phyloP scores from a whole-genome alignment of 208 protist species.

The Porcisia deanei region DNA sequence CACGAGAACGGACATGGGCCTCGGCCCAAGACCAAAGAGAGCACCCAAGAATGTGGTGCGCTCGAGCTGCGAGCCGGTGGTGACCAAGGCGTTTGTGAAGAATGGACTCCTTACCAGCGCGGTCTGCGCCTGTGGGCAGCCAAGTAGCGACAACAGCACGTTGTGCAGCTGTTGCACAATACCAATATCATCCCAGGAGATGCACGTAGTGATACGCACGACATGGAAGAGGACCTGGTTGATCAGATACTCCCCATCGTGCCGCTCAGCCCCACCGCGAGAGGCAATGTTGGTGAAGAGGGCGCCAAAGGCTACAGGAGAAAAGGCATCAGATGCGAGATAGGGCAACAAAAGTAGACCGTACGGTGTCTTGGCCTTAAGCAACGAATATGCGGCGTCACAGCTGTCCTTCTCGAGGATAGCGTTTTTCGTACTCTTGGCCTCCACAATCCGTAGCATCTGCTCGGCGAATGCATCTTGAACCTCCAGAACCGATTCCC shows the following conservation, averaged over 20 bases:
- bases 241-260: constrained; percentile 49
- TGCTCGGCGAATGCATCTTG: constrained; percentile 48
- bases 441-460: constrained; percentile 54
- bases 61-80: constrained; percentile 65
- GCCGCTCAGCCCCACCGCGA: constrained; percentile 28
- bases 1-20: constrained; percentile 6
- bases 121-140: constrained; percentile 37
- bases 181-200: constrained; percentile 50
- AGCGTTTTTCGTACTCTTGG: constrained; percentile 38
- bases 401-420: constrained; percentile 44
- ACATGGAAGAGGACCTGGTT: constrained; percentile 72
- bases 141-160: constrained; percentile 51
- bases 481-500: neutral
- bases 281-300: constrained; percentile 65
- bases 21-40: constrained; percentile 63
- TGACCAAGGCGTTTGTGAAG: constrained; percentile 52
- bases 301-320: constrained; percentile 48
- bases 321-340: constrained; percentile 68
- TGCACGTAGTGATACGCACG: constrained; percentile 46
- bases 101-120: constrained; percentile 56
- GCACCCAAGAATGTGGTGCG: constrained; percentile 73
- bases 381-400: constrained; percentile 42
- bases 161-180: constrained; percentile 47
- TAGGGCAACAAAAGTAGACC: constrained; percentile 76
- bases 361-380: constrained; percentile 40